phyloP scores from a whole-genome alignment of 371 early-diverging fungal genomes.

The Basidiobolus meristosporus region DNA sequence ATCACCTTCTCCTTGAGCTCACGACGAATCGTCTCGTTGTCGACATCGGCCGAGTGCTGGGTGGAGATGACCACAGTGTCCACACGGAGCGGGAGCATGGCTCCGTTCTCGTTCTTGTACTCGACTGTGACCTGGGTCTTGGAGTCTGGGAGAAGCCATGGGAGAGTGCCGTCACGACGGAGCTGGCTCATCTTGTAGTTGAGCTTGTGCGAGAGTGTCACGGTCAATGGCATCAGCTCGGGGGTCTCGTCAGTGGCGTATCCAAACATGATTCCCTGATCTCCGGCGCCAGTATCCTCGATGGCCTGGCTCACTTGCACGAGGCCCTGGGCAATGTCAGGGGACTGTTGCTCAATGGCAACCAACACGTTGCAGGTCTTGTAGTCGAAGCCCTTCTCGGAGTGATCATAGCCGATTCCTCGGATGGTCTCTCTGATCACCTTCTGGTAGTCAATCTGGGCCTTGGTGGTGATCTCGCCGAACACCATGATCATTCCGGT shows the following conservation, averaged over 20 bases:
- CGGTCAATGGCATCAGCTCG: conserved; percentile 97
- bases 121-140: conserved; percentile 99
- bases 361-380: conserved; percentile 98
- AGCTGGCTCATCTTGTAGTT: conserved; percentile 87
- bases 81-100: conserved; percentile 87
- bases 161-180: conserved; percentile 76
- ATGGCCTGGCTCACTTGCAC: conserved; percentile 73
- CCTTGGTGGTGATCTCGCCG: conserved; percentile 98
- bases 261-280: conserved; percentile 97
- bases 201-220: conserved; percentile 91
- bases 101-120: conserved; percentile 89
- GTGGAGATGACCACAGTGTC: conserved; percentile 97
- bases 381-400: no score
- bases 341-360: conserved; percentile 97
- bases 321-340: conserved; percentile 94
- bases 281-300: conserved; percentile 97
- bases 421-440: conserved; percentile 93
- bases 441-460: conserved; percentile 92
- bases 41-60: conserved; percentile 88
- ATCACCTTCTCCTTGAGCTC: conserved; percentile 87
- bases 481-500: conserved; percentile 99
- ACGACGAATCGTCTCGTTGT: conserved; percentile 64
- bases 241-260: conserved; percentile 98
- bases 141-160: conserved; percentile 96
- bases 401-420: conserved; percentile 99